Conservation (phyloP, 139 green algal species). For the Coelastrella sp. region DNA sequence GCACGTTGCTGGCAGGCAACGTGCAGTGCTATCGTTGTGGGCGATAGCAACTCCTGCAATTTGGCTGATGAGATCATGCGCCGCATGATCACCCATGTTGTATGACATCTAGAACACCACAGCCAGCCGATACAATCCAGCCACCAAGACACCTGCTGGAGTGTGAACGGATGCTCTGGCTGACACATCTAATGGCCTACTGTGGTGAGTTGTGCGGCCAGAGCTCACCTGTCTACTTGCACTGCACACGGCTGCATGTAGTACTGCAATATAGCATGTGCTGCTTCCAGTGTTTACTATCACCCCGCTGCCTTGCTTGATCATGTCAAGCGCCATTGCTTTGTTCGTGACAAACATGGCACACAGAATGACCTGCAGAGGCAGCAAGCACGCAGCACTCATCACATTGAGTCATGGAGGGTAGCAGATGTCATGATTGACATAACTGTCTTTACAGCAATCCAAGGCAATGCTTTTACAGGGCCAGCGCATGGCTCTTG, state of each 20-base stretch:
- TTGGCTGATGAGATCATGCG: too few species aligned
- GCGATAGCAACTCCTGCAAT: too few species aligned
- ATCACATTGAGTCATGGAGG: background rate
- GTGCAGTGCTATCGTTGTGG: too few species aligned
- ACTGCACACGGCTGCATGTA: slow-evolving; percentile 21
- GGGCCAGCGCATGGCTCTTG: too few species aligned
- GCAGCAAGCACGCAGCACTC: background rate
- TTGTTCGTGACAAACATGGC: slow-evolving; percentile 19
- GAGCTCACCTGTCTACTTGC: slow-evolving; percentile 33
- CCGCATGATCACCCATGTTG: too few species aligned
- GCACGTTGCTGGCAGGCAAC: too few species aligned
- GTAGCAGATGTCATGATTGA: too few species aligned
- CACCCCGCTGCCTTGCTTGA: background rate
- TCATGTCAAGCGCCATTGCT: slow-evolving; percentile 22
- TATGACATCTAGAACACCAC: too few species aligned
- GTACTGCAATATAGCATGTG: background rate
- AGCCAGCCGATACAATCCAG: too few species aligned
- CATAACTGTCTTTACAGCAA: background rate
- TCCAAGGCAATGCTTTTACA: too few species aligned
- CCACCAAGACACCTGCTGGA: too few species aligned
- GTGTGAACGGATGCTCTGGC: background rate
- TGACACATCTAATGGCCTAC: too few species aligned
- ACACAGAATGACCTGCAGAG: slow-evolving; percentile 32
- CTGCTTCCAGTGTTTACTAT: slow-evolving; percentile 43
- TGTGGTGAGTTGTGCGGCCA: background rate